Conservation (phyloP, 1,284 basidiomycete genomes). For the Cryptococcus maquisensis region DNA sequence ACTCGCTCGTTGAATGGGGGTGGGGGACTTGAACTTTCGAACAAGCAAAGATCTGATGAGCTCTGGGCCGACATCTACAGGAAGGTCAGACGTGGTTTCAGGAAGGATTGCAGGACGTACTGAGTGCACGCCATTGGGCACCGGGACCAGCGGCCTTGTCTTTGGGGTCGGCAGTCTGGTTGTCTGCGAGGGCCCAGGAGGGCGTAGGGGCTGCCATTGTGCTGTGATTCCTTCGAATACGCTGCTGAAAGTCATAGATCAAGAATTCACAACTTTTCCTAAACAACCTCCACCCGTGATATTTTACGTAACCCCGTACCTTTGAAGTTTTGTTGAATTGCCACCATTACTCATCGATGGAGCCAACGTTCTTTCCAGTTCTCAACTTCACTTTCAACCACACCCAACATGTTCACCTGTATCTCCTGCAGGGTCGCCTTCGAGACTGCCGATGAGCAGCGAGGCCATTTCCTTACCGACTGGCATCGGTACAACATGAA, state of each 20-base stretch:
- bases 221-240: background rate
- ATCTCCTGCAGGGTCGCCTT: conserved; percentile 91
- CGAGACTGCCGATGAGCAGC: conserved; percentile 75
- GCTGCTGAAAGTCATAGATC: background rate
- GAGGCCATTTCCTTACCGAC: conserved; percentile 88
- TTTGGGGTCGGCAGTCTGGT: background rate
- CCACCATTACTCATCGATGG: background rate
- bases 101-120: conserved; percentile 16
- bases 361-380: background rate
- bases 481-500: conserved; percentile 99
- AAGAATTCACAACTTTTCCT: background rate
- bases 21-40: conserved; percentile 92
- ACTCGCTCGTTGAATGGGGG: conserved; percentile 89
- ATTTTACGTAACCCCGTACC: background rate
- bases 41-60: conserved; percentile 60
- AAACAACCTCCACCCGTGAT: background rate
- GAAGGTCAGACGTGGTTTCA: background rate
- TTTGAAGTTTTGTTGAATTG: background rate
- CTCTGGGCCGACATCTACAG: conserved; percentile 17
- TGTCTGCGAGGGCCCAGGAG: conserved; percentile 2
- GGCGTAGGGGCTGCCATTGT: conserved; percentile 3
- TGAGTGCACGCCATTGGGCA: conserved; percentile 32
- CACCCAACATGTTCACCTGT: conserved; percentile 65
- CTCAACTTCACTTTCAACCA: background rate
- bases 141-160: conserved; percentile 9